Conservation (phyloP, 1,284 basidiomycete genomes). For the Baeospora myosura region DNA sequence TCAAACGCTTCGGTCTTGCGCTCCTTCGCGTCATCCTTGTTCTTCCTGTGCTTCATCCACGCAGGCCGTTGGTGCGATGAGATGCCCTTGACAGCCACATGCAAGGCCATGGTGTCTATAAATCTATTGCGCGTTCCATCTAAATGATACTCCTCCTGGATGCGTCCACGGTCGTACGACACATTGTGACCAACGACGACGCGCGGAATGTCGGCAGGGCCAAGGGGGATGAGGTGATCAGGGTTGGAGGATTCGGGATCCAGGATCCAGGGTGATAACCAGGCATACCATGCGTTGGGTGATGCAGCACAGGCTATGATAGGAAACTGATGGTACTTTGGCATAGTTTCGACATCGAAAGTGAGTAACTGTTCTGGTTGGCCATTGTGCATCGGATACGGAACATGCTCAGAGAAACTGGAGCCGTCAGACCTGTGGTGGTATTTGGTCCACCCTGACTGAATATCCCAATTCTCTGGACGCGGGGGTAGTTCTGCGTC, state of each 20-base stretch:
- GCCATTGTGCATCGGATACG: conserved; percentile 52
- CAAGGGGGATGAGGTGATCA: conserved; percentile 75
- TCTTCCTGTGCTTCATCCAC: conserved; percentile 81
- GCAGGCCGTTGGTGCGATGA: conserved; percentile 92
- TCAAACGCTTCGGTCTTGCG: conserved; percentile 55
- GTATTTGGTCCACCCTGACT: conserved; percentile 88
- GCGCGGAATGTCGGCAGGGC: conserved; percentile 42
- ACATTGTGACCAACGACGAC: conserved; percentile 93
- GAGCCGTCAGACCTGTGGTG: conserved; percentile 56
- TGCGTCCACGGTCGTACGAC: conserved; percentile 84
- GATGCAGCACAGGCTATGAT: conserved; percentile 90
- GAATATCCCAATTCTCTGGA: conserved; percentile 68
- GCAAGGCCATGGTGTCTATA: conserved; percentile 92
- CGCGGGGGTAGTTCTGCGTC: conserved; percentile 49
- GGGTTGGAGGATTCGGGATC: conserved; percentile 49
- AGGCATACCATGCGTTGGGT: conserved; percentile 85
- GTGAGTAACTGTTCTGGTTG: conserved; percentile 68
- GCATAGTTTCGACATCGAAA: conserved; percentile 95
- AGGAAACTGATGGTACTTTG: conserved; percentile 73
- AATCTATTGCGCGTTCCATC: conserved; percentile 71
- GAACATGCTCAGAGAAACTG: conserved; percentile 57
- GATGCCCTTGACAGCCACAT: conserved; percentile 92
- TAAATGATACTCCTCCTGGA: conserved; percentile 82
- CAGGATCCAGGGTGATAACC: conserved; percentile 93
- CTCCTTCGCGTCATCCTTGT: conserved; percentile 44